Evolutionary conservation across 1,284 basidiomycete species (phyloP).

Genomic region (Fomitopsis betulina): DNA sequence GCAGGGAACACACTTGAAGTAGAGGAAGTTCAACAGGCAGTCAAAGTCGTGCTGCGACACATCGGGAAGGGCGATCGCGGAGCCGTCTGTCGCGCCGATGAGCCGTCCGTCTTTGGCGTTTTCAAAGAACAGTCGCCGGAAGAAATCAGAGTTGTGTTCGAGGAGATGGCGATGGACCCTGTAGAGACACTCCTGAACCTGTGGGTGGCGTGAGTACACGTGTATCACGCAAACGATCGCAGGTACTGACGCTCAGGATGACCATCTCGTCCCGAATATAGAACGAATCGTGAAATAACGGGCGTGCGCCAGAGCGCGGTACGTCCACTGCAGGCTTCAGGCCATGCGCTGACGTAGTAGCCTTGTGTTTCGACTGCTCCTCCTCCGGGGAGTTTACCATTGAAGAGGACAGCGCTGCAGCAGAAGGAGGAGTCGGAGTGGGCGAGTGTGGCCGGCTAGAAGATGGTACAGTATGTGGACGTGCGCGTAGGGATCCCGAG

Average conservation of each 20-base stretch:
- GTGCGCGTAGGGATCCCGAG: background rate
- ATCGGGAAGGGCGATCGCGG: constrained; percentile 16
- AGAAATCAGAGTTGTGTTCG: constrained; percentile 27
- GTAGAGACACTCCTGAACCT: constrained; percentile 28
- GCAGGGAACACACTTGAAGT: constrained; percentile 16
- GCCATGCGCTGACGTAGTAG: background rate
- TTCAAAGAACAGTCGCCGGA: constrained; percentile 24
- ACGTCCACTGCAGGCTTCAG: background rate
- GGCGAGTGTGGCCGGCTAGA: background rate
- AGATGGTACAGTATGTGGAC: background rate
- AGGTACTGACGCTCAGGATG: constrained; percentile 17
- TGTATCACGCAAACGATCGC: background rate
- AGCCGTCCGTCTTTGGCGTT: constrained; percentile 12
- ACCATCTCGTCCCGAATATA: constrained; percentile 25
- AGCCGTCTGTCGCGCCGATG: constrained; percentile 19
- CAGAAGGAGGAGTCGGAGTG: constrained; percentile 1
- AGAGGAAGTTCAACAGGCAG: constrained; percentile 24
- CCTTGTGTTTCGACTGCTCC: background rate
- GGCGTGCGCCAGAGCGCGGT: background rate
- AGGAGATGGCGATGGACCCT: constrained; percentile 30
- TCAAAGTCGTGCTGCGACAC: constrained; percentile 22
- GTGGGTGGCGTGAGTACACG: background rate
- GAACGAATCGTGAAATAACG: constrained; percentile 17
- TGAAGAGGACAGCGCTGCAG: constrained; percentile 6
- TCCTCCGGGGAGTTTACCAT: background rate